These are phyloP conservation scores for Pugionium dolabratum DNA, from an alignment of 345 rosid species.

Conservation along the genomic window DNA sequence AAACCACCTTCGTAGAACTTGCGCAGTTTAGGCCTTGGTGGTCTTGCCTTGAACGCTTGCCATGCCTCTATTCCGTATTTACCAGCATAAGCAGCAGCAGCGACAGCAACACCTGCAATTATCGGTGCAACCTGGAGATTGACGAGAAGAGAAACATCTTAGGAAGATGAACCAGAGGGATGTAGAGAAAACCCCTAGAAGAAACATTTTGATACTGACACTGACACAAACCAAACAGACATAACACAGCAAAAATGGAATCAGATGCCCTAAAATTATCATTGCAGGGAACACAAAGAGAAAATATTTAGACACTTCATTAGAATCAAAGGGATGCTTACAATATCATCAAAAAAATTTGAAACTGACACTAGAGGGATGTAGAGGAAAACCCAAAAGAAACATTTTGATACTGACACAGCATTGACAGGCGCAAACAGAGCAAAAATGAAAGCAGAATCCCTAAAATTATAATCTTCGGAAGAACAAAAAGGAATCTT, in stretches of 20 bases:
- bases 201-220: conserved; percentile 1
- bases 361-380: background rate
- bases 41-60: conserved; percentile 62
- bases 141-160: background rate
- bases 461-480: background rate
- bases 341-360: background rate
- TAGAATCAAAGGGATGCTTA: background rate
- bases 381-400: background rate
- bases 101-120: conserved; percentile 57
- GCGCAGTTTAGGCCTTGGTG: conserved; percentile 45
- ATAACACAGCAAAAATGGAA: conserved; percentile 3
- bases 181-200: background rate
- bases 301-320: background rate
- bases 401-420: background rate
- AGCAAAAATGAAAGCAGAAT: background rate
- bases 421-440: background rate
- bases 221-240: conserved; percentile 1
- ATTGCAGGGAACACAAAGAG: background rate
- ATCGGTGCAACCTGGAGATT: conserved; percentile 48
- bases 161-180: background rate
- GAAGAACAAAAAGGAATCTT: background rate
- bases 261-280: background rate
- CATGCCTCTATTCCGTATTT: conserved; percentile 59
- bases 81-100: conserved; percentile 66
- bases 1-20: conserved; percentile 74